Percentiles rank a stretch among this genome's conserved stretches.
These are phyloP conservation scores for Pichia sp. DNA, from an alignment of 1,139 yeast species.

Conservation along the genomic window DNA sequence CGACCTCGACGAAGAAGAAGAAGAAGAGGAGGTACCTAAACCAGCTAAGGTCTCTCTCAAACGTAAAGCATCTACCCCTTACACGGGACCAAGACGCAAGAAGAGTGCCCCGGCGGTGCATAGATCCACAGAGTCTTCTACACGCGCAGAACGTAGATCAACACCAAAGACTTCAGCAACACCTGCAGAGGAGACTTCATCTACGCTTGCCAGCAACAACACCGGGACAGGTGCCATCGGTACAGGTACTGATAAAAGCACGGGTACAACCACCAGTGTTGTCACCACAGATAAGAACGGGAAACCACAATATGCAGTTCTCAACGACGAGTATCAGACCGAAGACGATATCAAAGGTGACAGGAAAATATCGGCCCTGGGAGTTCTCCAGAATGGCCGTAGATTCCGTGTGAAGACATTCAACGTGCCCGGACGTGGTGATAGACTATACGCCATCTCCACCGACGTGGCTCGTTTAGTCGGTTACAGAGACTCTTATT, in stretches of 20 bases:
- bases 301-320: conserved; percentile 28
- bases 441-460: conserved; percentile 75
- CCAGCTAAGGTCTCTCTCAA: too few relatives aligned
- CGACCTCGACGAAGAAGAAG: conserved; percentile 1
- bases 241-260: too few relatives aligned
- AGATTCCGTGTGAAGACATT: conserved; percentile 76
- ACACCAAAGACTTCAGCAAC: too few relatives aligned
- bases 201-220: neutral
- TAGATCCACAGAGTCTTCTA: too few relatives aligned
- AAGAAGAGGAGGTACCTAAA: conserved; percentile 12
- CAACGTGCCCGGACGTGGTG: conserved; percentile 68
- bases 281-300: too few relatives aligned
- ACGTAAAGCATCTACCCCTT: too few relatives aligned
- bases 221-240: too few relatives aligned
- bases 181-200: too few relatives aligned
- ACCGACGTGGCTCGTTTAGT: conserved; percentile 95
- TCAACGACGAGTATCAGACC: conserved; percentile 76
- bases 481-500: conserved; percentile 90
- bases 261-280: too few relatives aligned
- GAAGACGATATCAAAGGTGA: conserved; percentile 79
- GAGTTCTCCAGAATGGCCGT: conserved; percentile 69
- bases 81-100: too few relatives aligned
- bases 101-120: too few relatives aligned
- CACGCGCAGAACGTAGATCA: too few relatives aligned
- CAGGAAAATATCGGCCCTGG: conserved; percentile 60